Base-by-base conservation (phyloP, 2,329 filamentous ascomycete genomes). In the Sporothrix sp. region DNA sequence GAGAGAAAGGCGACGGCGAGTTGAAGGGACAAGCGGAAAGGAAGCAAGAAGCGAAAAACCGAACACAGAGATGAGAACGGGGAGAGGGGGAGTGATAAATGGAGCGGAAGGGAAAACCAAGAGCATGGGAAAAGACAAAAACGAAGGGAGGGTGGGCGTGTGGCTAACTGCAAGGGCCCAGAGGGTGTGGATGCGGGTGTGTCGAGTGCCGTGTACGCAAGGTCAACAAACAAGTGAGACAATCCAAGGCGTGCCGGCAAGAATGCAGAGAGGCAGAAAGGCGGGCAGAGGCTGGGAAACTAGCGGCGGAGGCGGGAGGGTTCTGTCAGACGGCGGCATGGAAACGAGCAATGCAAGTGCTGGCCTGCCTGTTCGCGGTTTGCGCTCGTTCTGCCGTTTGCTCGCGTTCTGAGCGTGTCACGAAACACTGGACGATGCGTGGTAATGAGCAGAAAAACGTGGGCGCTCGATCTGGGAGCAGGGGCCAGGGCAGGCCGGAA, bases 221-320 rank as follows among this genome's bases (percentile, higher is more conserved):
- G 18, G 50, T 30, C 23, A 36, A 36, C 28, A 44, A 44, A 44
- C 27, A 33, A 33, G 18, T 37, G 33, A 47, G 32, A 47, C 44
- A 37, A 37, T 20, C n/a, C 44, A 11, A 47, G 21, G 44, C n/a
- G 32, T 16, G 27, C 33, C 21, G 28, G 42, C 33, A 36, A 38
- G 44, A 47, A 47, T 37, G 44, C 32, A 40, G 28, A 47, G n/a
- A n/a, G n/a, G n/a, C n/a, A n/a, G n/a, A 37, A 36, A 20, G 44
- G 33, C 32, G 36, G 46, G 35, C 28, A 44, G 42, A 20, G 46
- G 46, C 46, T 48, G 46, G 44, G 37, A 47, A 33, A 33, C 37
- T 47, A 47, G 33, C 20, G 32, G 44, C 7, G 32, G 44, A 37
- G 43, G 42, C 32, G 40, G 39, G 40, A 44, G 16, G 39, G 40